Evolutionary conservation across 2,329 filamentous ascomycete species (phyloP), one percentile per base, ranked within the genome.

Genomic region (Pestalotiopsis fici): DNA sequence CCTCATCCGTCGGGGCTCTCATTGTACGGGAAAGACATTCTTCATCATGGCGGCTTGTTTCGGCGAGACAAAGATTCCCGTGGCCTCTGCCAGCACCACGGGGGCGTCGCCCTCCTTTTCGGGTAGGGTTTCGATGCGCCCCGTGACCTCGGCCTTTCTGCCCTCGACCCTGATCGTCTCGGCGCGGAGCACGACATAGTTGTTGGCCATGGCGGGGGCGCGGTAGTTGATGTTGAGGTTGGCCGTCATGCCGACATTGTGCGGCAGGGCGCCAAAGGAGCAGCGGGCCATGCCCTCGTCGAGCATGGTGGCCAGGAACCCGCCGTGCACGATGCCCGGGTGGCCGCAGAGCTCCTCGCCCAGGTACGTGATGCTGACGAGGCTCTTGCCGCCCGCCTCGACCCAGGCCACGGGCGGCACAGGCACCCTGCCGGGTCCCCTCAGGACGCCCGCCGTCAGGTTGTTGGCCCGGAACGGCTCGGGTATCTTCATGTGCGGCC

Each of bases 61-160:
- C 35, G 95, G 95, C 80, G 96, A 94, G 74, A 98, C 87, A 78
- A 97, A 98, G 72, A 99, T 81, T 2, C 91, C 94, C 76, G 92
- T 91, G 0, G 93, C 95, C 80, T 97, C 93, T 7, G 92, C 94
- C 68, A 98, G 79, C 60, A 95, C 86, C 18, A 86, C 80, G 1
- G 90, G 90, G 72, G 86, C 83, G 79, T 90, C 86, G 9, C 88
- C 88, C 39, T 89, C 84, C 18, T 62, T 62, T 72, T 82, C 83
- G 28, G 85, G 87, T 69, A 98, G 80, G 66, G 93, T 91, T 86
- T 97, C 94, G 74, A 98, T 90, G 72, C 89, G 88, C 1, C 94
- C 96, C 81, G 93, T 91, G 1, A 98, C 94, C 94, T 94, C 98
- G 13, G 94, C 95, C 83, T 98, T 98, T 69, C 96, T 87, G 1